Conservation (phyloP, 257 asterid genomes). For the Capsicum rhomboideum region DNA sequence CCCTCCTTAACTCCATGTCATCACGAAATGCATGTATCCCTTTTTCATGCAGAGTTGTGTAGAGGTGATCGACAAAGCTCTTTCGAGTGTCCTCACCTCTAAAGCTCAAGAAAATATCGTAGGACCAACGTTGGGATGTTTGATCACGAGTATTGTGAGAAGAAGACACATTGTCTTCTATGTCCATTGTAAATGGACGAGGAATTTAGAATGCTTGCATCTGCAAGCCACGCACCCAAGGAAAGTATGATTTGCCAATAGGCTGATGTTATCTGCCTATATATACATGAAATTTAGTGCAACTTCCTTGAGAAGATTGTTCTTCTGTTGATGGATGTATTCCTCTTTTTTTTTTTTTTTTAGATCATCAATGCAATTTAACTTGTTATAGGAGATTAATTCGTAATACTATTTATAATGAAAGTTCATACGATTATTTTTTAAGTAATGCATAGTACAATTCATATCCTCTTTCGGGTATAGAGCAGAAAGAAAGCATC, state of each 20-base stretch:
- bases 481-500: too few relatives aligned
- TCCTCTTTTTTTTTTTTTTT: too few relatives aligned
- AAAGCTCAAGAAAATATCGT: conserved; percentile 16
- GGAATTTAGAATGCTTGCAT: neutral
- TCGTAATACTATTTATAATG: too few relatives aligned
- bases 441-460: too few relatives aligned
- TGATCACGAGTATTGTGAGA: neutral
- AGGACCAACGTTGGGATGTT: neutral
- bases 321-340: too few relatives aligned
- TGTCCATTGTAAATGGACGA: neutral
- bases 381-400: too few relatives aligned
- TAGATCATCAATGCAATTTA: too few relatives aligned
- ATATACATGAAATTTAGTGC: neutral
- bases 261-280: neutral
- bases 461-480: too few relatives aligned
- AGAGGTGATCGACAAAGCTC: conserved; percentile 7
- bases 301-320: neutral
- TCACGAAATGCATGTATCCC: neutral
- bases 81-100: conserved; percentile 16
- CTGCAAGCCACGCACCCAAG: neutral
- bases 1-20: conserved; percentile 3
- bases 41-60: neutral
- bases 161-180: neutral
- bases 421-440: too few relatives aligned
- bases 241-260: too few relatives aligned